Evolutionary conservation across 1,284 basidiomycete species (phyloP).

Genomic region (Ganoderma resinaceum): DNA sequence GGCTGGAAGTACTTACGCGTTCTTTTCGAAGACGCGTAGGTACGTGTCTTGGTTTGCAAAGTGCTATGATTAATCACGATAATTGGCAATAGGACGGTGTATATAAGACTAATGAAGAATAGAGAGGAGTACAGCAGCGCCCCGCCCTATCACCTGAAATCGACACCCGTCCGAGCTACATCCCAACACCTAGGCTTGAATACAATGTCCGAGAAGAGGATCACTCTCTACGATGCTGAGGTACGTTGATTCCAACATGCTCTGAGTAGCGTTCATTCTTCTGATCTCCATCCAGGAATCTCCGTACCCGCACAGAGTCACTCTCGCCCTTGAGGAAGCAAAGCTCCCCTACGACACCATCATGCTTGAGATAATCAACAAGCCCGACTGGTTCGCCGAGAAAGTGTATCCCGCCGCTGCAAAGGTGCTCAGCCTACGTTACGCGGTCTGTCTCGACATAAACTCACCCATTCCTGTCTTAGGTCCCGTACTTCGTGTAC

Average conservation of each 20-base stretch:
- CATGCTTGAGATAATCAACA: slow-evolving; percentile 38
- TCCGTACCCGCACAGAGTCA: slow-evolving; percentile 6
- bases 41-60: no score
- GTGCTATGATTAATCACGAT: no score
- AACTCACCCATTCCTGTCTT: not conserved
- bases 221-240: not conserved
- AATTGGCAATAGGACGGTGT: not conserved
- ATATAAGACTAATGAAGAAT: not conserved
- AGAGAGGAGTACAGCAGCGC: not conserved
- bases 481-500: slow-evolving; percentile 62
- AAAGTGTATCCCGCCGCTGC: slow-evolving; percentile 47
- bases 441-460: slow-evolving; percentile 26
- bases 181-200: not conserved
- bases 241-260: not conserved
- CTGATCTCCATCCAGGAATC: not conserved
- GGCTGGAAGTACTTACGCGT: no score
- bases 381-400: slow-evolving; percentile 43
- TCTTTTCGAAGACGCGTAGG: no score
- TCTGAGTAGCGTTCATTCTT: not conserved
- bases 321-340: slow-evolving; percentile 23
- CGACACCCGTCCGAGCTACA: not conserved
- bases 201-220: not conserved
- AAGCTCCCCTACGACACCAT: slow-evolving; percentile 26
- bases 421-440: not conserved
- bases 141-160: not conserved